Evolutionary conservation across 805 yeast genomes (phyloP).

Genomic region (Metschnikowia koreensis): DNA sequence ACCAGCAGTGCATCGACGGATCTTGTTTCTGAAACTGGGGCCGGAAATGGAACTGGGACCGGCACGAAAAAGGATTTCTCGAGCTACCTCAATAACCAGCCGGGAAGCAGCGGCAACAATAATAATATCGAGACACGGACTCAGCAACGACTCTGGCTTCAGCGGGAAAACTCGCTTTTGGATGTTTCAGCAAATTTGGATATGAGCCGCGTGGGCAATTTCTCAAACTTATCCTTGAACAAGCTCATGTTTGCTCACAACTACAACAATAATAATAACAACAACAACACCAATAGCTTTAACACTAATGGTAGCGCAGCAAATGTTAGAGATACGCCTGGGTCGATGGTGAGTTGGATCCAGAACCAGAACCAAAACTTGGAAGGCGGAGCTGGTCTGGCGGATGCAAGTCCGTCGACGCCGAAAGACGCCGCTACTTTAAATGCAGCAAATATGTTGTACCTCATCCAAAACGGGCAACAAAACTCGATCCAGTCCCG

Average conservation of each 20-base stretch:
- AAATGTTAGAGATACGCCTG: conserved; percentile 13
- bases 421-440: neutral
- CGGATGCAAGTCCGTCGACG: neutral
- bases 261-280: conserved; percentile 12
- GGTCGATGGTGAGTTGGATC: neutral
- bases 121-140: conserved; percentile 58
- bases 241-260: conserved; percentile 38
- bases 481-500: conserved; percentile 57
- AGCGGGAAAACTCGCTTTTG: conserved; percentile 68
- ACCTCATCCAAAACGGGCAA: conserved; percentile 26
- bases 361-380: neutral
- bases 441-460: conserved; percentile 14
- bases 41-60: neutral
- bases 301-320: conserved; percentile 15
- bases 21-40: neutral
- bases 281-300: too few relatives aligned
- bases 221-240: conserved; percentile 39
- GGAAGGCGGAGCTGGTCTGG: conserved; percentile 3
- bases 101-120: conserved; percentile 3
- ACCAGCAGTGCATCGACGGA: too few relatives aligned
- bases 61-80: conserved; percentile 26
- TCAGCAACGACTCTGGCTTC: conserved; percentile 82
- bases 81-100: conserved; percentile 29
- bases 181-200: conserved; percentile 45
- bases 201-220: conserved; percentile 29